Conservation (phyloP, 108 stramenopile species). For the Chaetoceros muelleri region DNA sequence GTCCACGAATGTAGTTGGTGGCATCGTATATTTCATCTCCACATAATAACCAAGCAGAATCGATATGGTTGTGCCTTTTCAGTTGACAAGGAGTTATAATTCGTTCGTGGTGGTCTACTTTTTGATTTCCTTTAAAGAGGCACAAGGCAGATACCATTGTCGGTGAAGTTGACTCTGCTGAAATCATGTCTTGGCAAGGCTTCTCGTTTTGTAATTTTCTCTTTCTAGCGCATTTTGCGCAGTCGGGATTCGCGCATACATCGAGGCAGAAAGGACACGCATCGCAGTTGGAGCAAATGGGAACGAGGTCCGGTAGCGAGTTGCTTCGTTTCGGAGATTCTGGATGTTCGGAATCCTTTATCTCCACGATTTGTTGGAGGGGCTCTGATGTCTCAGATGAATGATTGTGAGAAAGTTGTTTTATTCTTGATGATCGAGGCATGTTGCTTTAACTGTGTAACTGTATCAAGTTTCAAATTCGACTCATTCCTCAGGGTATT, state of each 20-base stretch:
- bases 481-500: too few species aligned
- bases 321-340: too few species aligned
- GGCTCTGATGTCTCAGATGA: too few species aligned
- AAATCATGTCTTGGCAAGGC: slow-evolving; percentile 3
- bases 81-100: slow-evolving; percentile 33
- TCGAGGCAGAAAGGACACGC: slow-evolving; percentile 34
- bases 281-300: too few species aligned
- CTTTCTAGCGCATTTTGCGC: slow-evolving; percentile 26
- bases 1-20: slow-evolving; percentile 46
- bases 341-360: too few species aligned
- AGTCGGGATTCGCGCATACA: slow-evolving; percentile 14
- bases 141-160: slow-evolving; percentile 2
- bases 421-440: too few species aligned
- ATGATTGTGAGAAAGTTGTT: too few species aligned
- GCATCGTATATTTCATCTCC: slow-evolving; percentile 69
- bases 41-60: slow-evolving; percentile 72
- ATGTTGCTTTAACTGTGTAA: too few species aligned
- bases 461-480: too few species aligned
- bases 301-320: too few species aligned
- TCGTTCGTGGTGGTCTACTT: slow-evolving; percentile 4
- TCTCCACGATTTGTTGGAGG: too few species aligned
- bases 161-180: too few species aligned
- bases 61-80: slow-evolving; percentile 38
- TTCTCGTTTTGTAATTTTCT: slow-evolving; percentile 5
- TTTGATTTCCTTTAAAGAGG: slow-evolving; percentile 10